Conservation (phyloP, 2,329 filamentous ascomycete genomes). For the Pseudocercospora macadamiae region DNA sequence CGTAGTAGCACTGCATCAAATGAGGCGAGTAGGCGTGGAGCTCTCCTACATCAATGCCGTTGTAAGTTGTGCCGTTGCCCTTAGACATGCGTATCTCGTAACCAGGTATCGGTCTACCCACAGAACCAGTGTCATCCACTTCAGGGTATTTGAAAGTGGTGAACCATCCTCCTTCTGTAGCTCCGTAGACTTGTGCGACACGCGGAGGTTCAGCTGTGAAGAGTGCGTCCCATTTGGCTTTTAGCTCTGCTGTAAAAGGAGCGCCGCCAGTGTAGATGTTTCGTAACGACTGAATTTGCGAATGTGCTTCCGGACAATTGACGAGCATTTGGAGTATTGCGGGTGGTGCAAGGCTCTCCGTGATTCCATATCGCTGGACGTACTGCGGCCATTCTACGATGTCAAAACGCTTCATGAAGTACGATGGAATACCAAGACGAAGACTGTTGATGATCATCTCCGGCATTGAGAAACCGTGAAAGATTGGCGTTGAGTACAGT, state of each 20-base stretch:
- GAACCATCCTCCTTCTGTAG: slow-evolving; percentile 56
- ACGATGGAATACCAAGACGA: slow-evolving; percentile 50
- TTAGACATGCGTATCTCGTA: slow-evolving; percentile 40
- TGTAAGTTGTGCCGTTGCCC: slow-evolving; percentile 10
- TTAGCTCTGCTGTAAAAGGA: slow-evolving; percentile 49
- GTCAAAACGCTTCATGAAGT: slow-evolving; percentile 54
- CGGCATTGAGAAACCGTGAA: slow-evolving; percentile 55
- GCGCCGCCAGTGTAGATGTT: slow-evolving; percentile 55
- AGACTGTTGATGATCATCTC: slow-evolving; percentile 53
- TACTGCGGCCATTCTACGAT: slow-evolving; percentile 38
- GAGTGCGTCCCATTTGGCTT: slow-evolving; percentile 43
- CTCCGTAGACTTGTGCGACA: slow-evolving; percentile 57
- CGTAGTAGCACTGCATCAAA: slow-evolving; percentile 46
- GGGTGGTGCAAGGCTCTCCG: slow-evolving; percentile 54
- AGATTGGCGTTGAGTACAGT: slow-evolving; percentile 56
- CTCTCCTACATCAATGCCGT: slow-evolving; percentile 33
- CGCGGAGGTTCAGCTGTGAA: slow-evolving; percentile 46
- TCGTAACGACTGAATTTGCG: slow-evolving; percentile 45
- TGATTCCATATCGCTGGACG: slow-evolving; percentile 48
- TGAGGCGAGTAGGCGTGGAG: slow-evolving; percentile 44
- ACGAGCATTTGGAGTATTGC: slow-evolving; percentile 44
- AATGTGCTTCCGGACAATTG: slow-evolving; percentile 38
- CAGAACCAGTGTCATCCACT: slow-evolving; percentile 49
- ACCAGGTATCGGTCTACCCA: slow-evolving; percentile 51
- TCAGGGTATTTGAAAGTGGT: slow-evolving; percentile 46